phyloP scores from a whole-genome alignment of 345 rosid genomes.

The Erysimum cheiranthoides region DNA sequence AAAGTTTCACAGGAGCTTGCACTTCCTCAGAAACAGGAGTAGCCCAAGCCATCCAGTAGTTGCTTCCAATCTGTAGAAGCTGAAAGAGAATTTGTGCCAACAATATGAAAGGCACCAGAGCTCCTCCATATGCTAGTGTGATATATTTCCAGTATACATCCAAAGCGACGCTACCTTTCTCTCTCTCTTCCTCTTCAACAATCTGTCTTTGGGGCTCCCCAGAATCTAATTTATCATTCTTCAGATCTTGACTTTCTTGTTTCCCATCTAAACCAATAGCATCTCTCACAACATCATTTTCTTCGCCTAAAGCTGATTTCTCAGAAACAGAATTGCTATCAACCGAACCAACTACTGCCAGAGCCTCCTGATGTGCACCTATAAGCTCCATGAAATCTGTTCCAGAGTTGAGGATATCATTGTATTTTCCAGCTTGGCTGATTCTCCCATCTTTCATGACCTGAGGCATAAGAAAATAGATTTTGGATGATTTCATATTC shows the following conservation, averaged over 20 bases:
- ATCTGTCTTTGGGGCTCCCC: conserved; percentile 58
- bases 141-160: conserved; percentile 68
- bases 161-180: conserved; percentile 76
- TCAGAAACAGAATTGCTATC: conserved; percentile 48
- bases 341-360: conserved; percentile 58
- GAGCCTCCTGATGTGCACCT: conserved; percentile 71
- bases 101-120: conserved; percentile 71
- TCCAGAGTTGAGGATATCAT: conserved; percentile 66
- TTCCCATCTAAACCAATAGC: conserved; percentile 32
- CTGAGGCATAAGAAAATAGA: conserved; percentile 42
- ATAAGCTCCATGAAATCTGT: conserved; percentile 81
- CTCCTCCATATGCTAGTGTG: conserved; percentile 75
- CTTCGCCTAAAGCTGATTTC: conserved; percentile 37
- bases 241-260: conserved; percentile 44
- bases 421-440: conserved; percentile 73
- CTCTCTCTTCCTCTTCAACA: conserved; percentile 85
- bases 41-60: conserved; percentile 92
- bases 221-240: conserved; percentile 51
- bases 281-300: conserved; percentile 28
- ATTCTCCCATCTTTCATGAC: conserved; percentile 87
- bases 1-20: conserved; percentile 56
- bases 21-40: conserved; percentile 63
- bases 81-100: conserved; percentile 68
- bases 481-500: background rate
- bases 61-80: conserved; percentile 77